phyloP scores from a whole-genome alignment of 192 early-diverging fungal species.

The Coemansia sp. region DNA sequence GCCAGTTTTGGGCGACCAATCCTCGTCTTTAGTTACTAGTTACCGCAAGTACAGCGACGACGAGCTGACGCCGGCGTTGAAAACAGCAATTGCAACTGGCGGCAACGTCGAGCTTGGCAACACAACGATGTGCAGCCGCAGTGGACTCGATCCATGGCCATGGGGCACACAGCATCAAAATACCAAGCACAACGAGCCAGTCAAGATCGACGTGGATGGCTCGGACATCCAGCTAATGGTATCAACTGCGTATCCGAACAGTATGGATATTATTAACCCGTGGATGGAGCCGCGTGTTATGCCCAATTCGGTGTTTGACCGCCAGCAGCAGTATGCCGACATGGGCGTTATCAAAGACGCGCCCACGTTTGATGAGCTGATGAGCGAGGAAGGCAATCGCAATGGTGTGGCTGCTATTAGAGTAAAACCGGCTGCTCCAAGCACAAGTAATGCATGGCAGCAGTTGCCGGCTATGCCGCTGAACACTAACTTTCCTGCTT shows the following conservation, averaged over 20 bases:
- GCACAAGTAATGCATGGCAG: not conserved
- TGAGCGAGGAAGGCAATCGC: not conserved
- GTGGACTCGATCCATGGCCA: conserved; percentile 40
- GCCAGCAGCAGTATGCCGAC: conserved; percentile 23
- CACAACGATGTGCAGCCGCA: conserved; percentile 10
- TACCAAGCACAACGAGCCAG: conserved; percentile 8
- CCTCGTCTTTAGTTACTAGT: not conserved
- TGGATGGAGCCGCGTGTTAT: conserved; percentile 39
- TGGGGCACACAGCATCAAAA: conserved; percentile 8
- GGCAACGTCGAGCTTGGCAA: conserved; percentile 2
- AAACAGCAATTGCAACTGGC: conserved; percentile 12
- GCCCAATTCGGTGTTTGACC: conserved; percentile 9
- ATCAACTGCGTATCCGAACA: conserved; percentile 14
- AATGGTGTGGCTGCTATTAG: not conserved
- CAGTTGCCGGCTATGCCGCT: conserved; percentile 4
- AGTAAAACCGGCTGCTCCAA: not conserved
- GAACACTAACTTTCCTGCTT: not conserved
- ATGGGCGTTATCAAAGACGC: conserved; percentile 1
- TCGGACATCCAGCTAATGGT: conserved; percentile 11
- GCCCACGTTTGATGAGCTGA: conserved; percentile 9
- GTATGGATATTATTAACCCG: conserved; percentile 10
- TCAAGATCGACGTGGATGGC: conserved; percentile 6
- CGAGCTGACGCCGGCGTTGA: not conserved
- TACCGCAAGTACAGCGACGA: conserved; percentile 20
- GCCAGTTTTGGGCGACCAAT: not conserved